Evolutionary conservation across 768 basidiomycete species (phyloP), one percentile per base, ranked within the genome.

Genomic region (Tulasnella sp.): DNA sequence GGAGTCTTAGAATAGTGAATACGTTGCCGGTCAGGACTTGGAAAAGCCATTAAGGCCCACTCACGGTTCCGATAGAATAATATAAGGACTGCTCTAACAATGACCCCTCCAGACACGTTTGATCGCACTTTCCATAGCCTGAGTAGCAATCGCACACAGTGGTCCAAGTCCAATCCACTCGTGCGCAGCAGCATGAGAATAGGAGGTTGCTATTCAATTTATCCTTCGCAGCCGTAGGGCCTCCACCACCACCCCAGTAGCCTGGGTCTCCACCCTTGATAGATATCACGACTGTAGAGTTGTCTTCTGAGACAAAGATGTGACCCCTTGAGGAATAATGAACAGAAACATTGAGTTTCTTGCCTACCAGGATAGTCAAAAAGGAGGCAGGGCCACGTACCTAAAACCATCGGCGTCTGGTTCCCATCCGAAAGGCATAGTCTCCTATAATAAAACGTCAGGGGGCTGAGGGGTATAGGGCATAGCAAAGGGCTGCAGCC

Each of bases 131-230:
- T 69, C 82, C 80, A 12, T 78, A 72, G 1, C 88, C 80, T 4
- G 81, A 74, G 67, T 84, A 85, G 70, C 94, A 98, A 50, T 80
- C 85, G 68, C 94, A 98, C 0, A 96, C 94, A 0, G 94, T 78
- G 21, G 80, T 81, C 94, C 94, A 98, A 0, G 89, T 89, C 54
- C 91, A 88, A 31, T 87, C 90, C n/a, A 97, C 88, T 4, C 87
- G 78, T 1, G 92, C 93, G 66, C 94, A 98, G 70, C 94, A 98
- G 71, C 94, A 98, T 2, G 90, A 74, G 73, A 94, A 94, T 30
- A 98, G 73, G 19, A 93, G 73, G 67, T 94, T 98, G 66, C 96
- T 93, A 71, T 98, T 98, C 60, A 84, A 70, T 72, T 92, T 94
- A 74, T 98, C 94, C 70, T 87, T 96, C 66, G 76, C 78, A 41